Evolutionary conservation across 2,329 filamentous ascomycete genomes (phyloP).

Genomic region (Neofusicoccum ribis): DNA sequence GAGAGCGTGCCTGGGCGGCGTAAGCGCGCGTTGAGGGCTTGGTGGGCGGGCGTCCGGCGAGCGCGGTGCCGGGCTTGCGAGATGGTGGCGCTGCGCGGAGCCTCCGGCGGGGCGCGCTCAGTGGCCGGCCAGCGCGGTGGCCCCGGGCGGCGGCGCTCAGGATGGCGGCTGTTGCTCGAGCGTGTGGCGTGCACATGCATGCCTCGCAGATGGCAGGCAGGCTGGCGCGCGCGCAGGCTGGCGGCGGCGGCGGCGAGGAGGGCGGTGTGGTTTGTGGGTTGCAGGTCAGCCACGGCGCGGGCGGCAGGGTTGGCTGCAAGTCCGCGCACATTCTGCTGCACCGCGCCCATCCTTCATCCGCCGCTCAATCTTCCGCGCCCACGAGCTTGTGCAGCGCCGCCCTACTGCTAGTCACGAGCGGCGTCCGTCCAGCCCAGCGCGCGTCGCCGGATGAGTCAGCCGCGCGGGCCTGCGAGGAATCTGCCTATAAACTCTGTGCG

Average conservation of each 20-base stretch:
- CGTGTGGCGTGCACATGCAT: no score
- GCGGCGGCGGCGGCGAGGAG: background rate
- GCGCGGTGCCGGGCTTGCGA: background rate
- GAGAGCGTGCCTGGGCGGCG: background rate
- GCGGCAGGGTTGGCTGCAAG: background rate
- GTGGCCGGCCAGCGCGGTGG: background rate
- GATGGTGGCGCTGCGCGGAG: background rate
- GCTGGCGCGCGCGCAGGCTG: background rate
- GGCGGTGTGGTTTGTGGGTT: constrained; percentile 1
- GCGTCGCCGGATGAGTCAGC: constrained; percentile 6
- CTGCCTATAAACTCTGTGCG: constrained; percentile 14
- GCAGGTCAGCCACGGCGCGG: background rate
- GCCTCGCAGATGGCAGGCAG: no score
- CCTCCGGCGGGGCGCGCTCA: background rate
- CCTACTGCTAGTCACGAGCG: background rate
- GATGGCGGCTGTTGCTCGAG: background rate
- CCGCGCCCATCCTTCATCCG: background rate
- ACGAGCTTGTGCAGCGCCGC: constrained; percentile 3
- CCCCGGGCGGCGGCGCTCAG: background rate
- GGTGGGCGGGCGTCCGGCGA: background rate
- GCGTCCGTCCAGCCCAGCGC: background rate
- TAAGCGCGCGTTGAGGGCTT: background rate
- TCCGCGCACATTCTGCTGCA: constrained; percentile 1
- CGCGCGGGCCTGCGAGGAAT: background rate
- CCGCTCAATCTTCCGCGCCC: background rate